Conservation (phyloP, 208 protist species). For the Tritrichomonas musculus region DNA sequence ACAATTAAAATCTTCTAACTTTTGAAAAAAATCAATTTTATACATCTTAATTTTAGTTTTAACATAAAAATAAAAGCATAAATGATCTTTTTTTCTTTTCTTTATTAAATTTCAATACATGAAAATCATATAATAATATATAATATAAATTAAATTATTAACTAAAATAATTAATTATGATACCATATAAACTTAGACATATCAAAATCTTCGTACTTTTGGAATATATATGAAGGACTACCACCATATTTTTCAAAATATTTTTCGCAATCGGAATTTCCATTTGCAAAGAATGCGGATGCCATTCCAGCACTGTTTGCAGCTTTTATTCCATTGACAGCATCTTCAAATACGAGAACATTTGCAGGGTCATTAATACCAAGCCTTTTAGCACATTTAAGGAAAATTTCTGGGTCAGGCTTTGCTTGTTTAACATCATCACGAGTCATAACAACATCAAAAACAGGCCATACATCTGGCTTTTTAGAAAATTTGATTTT, state of each 20-base stretch:
- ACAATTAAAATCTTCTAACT: no score
- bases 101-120: no score
- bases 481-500: not conserved
- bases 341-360: constrained; percentile 23
- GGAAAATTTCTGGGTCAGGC: constrained; percentile 18
- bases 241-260: not conserved
- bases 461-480: not conserved
- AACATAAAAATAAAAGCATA: no score
- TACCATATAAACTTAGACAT: no score
- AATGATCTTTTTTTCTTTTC: no score
- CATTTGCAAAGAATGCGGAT: not conserved
- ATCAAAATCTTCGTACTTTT: not conserved
- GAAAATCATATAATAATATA: no score
- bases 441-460: not conserved
- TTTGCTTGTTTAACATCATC: not conserved
- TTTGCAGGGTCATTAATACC: not conserved
- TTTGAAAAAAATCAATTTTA: no score
- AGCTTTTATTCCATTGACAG: not conserved
- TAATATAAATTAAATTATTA: no score
- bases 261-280: not conserved
- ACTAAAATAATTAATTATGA: no score
- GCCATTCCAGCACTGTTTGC: not conserved
- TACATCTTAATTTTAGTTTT: no score
- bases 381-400: not conserved
- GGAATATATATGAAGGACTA: not conserved